Percentiles rank a stretch among this genome's conserved stretches.
Evolutionary conservation across 2,329 filamentous ascomycete species (phyloP).

Genomic region (Lojkania enalia): DNA sequence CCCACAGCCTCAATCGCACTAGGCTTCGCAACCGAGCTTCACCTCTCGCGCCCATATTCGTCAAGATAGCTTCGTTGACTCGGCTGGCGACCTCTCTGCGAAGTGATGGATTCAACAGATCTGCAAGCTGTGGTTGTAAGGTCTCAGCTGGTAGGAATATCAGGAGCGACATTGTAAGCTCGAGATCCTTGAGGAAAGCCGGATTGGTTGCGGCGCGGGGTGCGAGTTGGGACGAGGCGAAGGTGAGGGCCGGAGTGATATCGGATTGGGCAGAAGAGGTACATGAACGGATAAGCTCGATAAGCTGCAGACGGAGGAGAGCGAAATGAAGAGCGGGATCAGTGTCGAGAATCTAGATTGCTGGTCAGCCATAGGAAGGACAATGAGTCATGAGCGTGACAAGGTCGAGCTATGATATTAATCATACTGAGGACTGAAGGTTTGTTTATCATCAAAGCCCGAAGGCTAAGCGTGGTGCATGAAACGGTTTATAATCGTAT

Average conservation of each 20-base stretch:
- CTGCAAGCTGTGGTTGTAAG: slow-evolving; percentile 73
- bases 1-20: slow-evolving; percentile 82
- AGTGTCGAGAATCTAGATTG: slow-evolving; percentile 76
- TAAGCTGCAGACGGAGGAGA: slow-evolving; percentile 84
- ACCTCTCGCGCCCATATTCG: slow-evolving; percentile 69
- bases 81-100: slow-evolving; percentile 80
- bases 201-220: slow-evolving; percentile 81
- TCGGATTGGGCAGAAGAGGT: slow-evolving; percentile 68
- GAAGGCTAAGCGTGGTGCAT: slow-evolving; percentile 99
- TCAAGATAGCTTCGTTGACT: slow-evolving; percentile 87
- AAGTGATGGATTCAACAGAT: slow-evolving; percentile 76
- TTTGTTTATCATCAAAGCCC: slow-evolving; percentile 87
- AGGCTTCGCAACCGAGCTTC: slow-evolving; percentile 83
- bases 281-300: slow-evolving; percentile 85
- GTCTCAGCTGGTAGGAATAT: slow-evolving; percentile 77
- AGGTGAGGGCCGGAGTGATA: slow-evolving; percentile 78
- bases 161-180: slow-evolving; percentile 89
- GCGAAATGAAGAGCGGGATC: slow-evolving; percentile 86
- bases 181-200: slow-evolving; percentile 82
- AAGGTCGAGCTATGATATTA: slow-evolving; percentile 19
- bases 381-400: slow-evolving; percentile 9
- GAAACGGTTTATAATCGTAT: slow-evolving; percentile 96
- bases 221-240: slow-evolving; percentile 84
- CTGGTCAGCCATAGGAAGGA: slow-evolving; percentile 27
- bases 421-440: slow-evolving; percentile 88